These are phyloP conservation scores for Pyrenula aspistea DNA, from an alignment of 495 filamentous ascomycete species.

Conservation along the genomic window DNA sequence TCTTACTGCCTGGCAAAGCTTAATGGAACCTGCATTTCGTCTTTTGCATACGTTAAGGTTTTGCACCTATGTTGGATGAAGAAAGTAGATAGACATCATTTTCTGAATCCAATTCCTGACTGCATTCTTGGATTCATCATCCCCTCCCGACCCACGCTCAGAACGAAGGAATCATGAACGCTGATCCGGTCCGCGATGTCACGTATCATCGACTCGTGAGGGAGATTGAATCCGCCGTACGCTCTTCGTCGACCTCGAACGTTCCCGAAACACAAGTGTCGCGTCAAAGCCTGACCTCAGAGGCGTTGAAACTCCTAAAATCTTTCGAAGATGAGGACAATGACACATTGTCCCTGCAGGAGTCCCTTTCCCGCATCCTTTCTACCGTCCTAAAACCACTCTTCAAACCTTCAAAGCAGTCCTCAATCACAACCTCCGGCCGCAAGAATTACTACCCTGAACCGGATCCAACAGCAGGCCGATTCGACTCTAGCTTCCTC, in stretches of 20 bases:
- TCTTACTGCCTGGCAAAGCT: too few species aligned
- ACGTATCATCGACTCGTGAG: too few species aligned
- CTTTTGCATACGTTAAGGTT: too few species aligned
- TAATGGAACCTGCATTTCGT: too few species aligned
- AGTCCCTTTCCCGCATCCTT: constrained; percentile 28
- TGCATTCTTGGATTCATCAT: too few species aligned
- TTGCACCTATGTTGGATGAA: too few species aligned
- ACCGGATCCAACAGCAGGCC: constrained; percentile 12
- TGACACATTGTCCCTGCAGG: not conserved
- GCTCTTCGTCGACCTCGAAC: not conserved
- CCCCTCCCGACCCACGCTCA: too few species aligned
- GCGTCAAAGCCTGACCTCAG: not conserved
- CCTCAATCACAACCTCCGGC: constrained; percentile 48
- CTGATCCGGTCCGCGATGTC: too few species aligned
- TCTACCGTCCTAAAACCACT: constrained; percentile 46
- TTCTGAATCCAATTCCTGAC: too few species aligned
- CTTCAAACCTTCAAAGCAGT: constrained; percentile 53
- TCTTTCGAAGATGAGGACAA: not conserved
- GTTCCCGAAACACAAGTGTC: not conserved
- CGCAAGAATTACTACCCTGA: constrained; percentile 45
- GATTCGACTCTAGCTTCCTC: constrained; percentile 30
- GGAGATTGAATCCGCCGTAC: too few species aligned
- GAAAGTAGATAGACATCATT: too few species aligned
- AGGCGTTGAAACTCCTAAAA: not conserved
- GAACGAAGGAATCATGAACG: too few species aligned